A percentile compares a stretch with the other conserved stretches of the same genome.
Conservation (phyloP, 2,329 filamentous ascomycete genomes). For the Aspergillus tubingensis region DNA sequence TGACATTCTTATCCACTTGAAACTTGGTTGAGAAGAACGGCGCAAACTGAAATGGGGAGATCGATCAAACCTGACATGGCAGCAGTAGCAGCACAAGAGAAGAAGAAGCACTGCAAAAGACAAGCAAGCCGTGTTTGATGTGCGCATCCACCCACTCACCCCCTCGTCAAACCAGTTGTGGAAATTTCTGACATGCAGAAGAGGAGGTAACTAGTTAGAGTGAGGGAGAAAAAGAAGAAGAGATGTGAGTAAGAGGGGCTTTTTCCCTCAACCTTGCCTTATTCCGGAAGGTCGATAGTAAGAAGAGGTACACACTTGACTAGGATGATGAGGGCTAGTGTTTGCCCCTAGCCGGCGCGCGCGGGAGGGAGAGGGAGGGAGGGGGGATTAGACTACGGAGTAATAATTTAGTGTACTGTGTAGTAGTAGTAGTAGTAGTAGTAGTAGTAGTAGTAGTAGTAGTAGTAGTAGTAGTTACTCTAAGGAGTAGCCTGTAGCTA, state of each 20-base stretch:
- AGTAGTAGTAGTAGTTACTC: no score
- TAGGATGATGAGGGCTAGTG: background rate
- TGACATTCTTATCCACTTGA: no score
- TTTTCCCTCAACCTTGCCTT: background rate
- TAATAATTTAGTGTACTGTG: background rate
- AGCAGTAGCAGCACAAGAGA: no score
- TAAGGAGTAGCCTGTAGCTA: no score
- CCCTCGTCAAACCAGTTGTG: background rate
- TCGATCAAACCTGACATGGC: background rate
- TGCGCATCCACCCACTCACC: background rate
- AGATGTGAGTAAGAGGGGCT: background rate
- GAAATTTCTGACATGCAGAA: background rate
- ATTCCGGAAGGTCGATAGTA: conserved; percentile 1
- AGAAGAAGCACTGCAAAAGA: no score
- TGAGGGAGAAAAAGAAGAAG: no score
- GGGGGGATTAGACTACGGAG: background rate
- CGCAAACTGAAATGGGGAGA: background rate
- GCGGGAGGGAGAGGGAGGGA: background rate
- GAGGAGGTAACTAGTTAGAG: background rate
- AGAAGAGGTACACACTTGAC: background rate
- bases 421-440: no score
- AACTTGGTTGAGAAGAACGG: no score
- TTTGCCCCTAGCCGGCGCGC: background rate
- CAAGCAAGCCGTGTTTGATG: no score
- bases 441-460: no score